Base-by-base conservation (phyloP, 805 yeast genomes). In the Wickerhamiella australiensis region DNA sequence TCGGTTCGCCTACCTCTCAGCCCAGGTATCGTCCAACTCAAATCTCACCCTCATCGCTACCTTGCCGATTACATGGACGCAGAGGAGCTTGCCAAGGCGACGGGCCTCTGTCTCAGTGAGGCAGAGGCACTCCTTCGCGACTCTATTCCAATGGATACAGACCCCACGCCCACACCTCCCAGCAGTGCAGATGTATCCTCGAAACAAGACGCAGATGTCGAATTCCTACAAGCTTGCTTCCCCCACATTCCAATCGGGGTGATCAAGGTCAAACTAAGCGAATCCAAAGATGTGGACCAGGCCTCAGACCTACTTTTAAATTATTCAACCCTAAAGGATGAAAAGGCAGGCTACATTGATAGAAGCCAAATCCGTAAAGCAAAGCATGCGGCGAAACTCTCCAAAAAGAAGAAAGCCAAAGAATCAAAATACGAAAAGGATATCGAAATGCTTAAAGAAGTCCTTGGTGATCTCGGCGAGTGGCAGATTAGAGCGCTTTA, bases 241-340 rank as follows among this genome's bases (percentile, higher is more conserved):
- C 55, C 53, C 15, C 25, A 38, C 13, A 23, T 53, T 13, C 47
- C 55, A 2, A 11, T 11, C 12, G 41, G 38, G 1, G 25, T 40
- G 1, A 29, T 48, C 6, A 26, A 29, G 6, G 26, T 31, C 9
- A 47, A 45, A 12, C 38, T 50, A 22, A 29, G 27, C 18, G 18
- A 22, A 20, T 20, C 43, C 9, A 27, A 42, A 12, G 53, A 53
- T 17, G 18, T 49, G 2, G 53, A 50, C 12, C 44, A 40, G 43
- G 53, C 55, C 11, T 47, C 53, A 2, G 55, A 53, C 17, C 15
- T 45, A n/a, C 48, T 53, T 26, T 45, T 53, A 7, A 53, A 53
- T 18, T 49, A 46, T 37, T 43, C 35, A 4, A 42, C 46, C 2
- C 7, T 48, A 5, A 35, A 45, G 26, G 35, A 36, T 42, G 55